Evolutionary conservation across 2,329 filamentous ascomycete genomes (phyloP).

Genomic region (Massarina eburnea): DNA sequence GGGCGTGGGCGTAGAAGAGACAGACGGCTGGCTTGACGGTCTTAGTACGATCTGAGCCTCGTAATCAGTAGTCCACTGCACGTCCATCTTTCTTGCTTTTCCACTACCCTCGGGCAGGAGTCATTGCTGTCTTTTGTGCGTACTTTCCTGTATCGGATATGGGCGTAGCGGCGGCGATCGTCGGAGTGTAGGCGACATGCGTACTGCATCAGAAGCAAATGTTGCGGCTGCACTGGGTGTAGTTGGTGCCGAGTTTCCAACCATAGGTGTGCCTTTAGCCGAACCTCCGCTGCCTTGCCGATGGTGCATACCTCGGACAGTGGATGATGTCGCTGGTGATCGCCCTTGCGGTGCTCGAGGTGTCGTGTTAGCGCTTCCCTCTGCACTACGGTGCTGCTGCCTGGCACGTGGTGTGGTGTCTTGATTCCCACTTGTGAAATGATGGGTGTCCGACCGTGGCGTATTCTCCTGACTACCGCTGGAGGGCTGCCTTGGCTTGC

Average conservation of each 20-base stretch:
- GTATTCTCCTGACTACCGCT: constrained; percentile 28
- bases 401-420: constrained; percentile 34
- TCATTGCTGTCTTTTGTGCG: constrained; percentile 32
- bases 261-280: constrained; percentile 25
- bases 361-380: constrained; percentile 36
- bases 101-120: constrained; percentile 35
- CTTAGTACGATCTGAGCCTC: constrained; percentile 39
- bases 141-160: constrained; percentile 31
- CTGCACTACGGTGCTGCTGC: constrained; percentile 28
- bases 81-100: constrained; percentile 38
- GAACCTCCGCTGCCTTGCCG: constrained; percentile 31
- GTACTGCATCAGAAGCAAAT: constrained; percentile 27
- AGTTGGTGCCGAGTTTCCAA: constrained; percentile 27
- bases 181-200: constrained; percentile 30
- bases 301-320: constrained; percentile 30
- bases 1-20: constrained; percentile 25
- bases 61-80: constrained; percentile 38
- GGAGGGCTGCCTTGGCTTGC: constrained; percentile 21
- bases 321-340: constrained; percentile 37
- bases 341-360: constrained; percentile 34
- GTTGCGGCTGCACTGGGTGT: constrained; percentile 33
- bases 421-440: constrained; percentile 29
- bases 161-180: constrained; percentile 33
- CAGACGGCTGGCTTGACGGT: constrained; percentile 29
- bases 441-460: constrained; percentile 27